Conservation (phyloP, 2,329 filamentous ascomycete species). For the Dendrostoma leiphaemia region DNA sequence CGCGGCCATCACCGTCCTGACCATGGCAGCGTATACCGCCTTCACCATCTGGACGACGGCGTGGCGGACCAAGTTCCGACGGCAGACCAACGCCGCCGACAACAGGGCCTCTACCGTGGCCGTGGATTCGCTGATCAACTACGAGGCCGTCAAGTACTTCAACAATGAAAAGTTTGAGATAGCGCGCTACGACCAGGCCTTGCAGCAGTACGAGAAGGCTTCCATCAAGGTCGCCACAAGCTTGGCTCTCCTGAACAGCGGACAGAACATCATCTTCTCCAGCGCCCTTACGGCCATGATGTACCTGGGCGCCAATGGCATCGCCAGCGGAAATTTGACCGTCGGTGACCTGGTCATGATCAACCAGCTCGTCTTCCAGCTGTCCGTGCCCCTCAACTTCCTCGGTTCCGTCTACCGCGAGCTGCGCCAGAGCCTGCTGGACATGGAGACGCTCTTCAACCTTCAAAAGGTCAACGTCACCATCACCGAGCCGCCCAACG, state of each 20-base stretch:
- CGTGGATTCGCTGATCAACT: slow-evolving; percentile 96
- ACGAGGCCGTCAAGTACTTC: slow-evolving; percentile 99
- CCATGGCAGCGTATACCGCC: slow-evolving; percentile 92
- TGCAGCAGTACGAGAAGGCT: slow-evolving; percentile 84
- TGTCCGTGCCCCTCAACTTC: slow-evolving; percentile 96
- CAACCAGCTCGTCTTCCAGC: slow-evolving; percentile 97
- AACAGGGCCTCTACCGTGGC: slow-evolving; percentile 94
- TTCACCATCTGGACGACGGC: slow-evolving; percentile 97
- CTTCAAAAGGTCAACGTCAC: slow-evolving; percentile 93
- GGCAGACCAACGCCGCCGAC: slow-evolving; percentile 92
- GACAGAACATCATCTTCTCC: slow-evolving; percentile 97
- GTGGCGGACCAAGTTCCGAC: slow-evolving; percentile 95
- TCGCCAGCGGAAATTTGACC: slow-evolving; percentile 76
- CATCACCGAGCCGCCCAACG: slow-evolving; percentile 74
- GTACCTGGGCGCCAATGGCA: slow-evolving; percentile 91
- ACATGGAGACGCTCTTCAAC: slow-evolving; percentile 98
- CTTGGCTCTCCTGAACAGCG: slow-evolving; percentile 86
- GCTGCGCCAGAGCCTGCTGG: slow-evolving; percentile 86
- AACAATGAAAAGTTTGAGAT: slow-evolving; percentile 98
- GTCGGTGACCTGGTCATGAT: slow-evolving; percentile 98
- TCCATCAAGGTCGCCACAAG: slow-evolving; percentile 98
- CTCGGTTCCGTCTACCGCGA: slow-evolving; percentile 97
- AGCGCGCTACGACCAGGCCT: slow-evolving; percentile 80
- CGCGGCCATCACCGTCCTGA: slow-evolving; percentile 82
- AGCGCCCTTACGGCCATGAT: slow-evolving; percentile 94